Conservation (phyloP, 306 rosid species). For the Acmispon strigosus region DNA sequence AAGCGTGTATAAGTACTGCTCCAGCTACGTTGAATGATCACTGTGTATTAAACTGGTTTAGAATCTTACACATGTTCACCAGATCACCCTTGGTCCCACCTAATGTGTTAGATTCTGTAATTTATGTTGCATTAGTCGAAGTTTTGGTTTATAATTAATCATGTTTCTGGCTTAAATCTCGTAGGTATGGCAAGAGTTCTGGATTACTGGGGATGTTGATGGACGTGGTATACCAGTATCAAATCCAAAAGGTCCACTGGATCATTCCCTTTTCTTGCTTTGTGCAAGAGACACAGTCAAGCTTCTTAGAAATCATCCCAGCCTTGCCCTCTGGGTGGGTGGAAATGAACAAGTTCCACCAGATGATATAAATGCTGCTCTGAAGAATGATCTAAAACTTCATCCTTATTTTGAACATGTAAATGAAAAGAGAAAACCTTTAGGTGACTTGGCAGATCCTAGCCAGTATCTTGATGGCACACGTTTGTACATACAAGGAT, state of each 20-base stretch:
- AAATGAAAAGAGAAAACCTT: constrained; percentile 25
- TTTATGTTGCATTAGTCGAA: not conserved
- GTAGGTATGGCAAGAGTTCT: constrained; percentile 98
- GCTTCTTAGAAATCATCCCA: constrained; percentile 85
- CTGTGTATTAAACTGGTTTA: no score
- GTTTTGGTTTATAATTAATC: constrained; percentile 17
- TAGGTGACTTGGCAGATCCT: constrained; percentile 46
- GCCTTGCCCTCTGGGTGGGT: constrained; percentile 99
- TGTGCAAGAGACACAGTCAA: constrained; percentile 91
- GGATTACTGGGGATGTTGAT: constrained; percentile 93
- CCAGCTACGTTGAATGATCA: no score
- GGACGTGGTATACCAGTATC: constrained; percentile 82
- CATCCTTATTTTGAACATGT: constrained; percentile 56
- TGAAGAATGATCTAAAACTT: constrained; percentile 66
- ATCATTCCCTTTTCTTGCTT: constrained; percentile 84
- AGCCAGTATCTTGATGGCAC: constrained; percentile 93
- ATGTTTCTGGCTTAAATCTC: constrained; percentile 16
- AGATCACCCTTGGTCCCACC: no score
- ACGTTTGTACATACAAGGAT: constrained; percentile 74
- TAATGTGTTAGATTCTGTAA: not conserved
- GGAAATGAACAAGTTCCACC: constrained; percentile 98
- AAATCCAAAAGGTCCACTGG: constrained; percentile 81
- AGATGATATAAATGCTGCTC: constrained; percentile 57
- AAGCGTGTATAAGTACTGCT: no score
- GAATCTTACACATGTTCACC: no score